phyloP scores from a whole-genome alignment of 441 rosid genomes.

The Pelargonium cotyledonis region DNA sequence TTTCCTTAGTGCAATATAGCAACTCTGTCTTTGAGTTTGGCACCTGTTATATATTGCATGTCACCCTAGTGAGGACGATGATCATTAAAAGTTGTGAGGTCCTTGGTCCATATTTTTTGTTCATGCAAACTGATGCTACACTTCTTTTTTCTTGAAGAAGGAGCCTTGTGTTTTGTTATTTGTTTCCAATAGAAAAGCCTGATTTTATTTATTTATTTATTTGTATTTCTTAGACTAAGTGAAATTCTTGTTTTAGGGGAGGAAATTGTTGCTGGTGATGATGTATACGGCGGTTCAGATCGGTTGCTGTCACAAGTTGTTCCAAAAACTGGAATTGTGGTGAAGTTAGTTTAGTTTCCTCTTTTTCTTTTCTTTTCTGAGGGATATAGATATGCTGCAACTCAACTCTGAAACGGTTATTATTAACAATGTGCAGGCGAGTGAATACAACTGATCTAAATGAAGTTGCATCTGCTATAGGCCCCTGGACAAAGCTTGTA shows the following conservation, averaged over 20 bases:
- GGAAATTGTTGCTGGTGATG: slow-evolving; percentile 93
- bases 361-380: slow-evolving; percentile 8
- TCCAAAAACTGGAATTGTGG: slow-evolving; percentile 66
- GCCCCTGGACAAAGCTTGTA: slow-evolving; percentile 79
- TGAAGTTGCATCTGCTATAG: slow-evolving; percentile 74
- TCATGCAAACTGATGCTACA: no score
- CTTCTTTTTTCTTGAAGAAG: no score
- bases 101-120: no score
- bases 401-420: slow-evolving; percentile 16
- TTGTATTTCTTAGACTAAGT: no score
- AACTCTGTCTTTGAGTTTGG: no score
- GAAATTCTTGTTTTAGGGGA: slow-evolving; percentile 39
- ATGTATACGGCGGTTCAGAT: slow-evolving; percentile 90
- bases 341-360: slow-evolving; percentile 50
- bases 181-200: no score
- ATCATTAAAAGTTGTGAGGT: no score
- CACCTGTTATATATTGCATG: background rate
- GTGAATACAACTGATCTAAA: slow-evolving; percentile 60
- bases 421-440: slow-evolving; percentile 44
- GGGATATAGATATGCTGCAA: background rate
- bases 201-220: no score
- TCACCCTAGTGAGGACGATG: no score
- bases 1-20: no score
- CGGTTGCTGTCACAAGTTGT: slow-evolving; percentile 71
- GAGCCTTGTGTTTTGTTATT: no score